phyloP scores from a whole-genome alignment of 2,329 filamentous ascomycete genomes.

The Curvularia spicifera region DNA sequence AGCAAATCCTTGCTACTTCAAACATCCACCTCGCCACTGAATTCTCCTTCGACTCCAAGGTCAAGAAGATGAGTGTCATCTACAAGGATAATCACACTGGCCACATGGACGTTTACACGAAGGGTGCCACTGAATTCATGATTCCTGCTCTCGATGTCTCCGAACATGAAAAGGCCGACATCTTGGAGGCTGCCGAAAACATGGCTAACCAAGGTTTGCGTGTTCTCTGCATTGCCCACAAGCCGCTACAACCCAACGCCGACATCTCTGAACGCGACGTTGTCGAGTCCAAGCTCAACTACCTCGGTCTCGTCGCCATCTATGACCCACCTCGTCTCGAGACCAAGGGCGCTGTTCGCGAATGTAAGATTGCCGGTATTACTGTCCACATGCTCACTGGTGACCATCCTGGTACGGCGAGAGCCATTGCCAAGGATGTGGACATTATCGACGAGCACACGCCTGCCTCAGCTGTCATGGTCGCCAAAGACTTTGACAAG shows the following conservation, averaged over 20 bases:
- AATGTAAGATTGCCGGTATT: slow-evolving; percentile 56
- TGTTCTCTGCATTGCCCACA: slow-evolving; percentile 49
- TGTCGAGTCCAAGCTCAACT: slow-evolving; percentile 72
- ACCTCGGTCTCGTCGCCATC: slow-evolving; percentile 83
- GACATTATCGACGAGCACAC: slow-evolving; percentile 49
- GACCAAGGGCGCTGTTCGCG: slow-evolving; percentile 64
- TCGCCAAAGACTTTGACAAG: slow-evolving; percentile 54
- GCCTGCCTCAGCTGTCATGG: slow-evolving; percentile 47
- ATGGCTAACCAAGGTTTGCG: slow-evolving; percentile 50
- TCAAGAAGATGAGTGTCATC: slow-evolving; percentile 51
- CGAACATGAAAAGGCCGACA: slow-evolving; percentile 34
- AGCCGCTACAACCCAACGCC: slow-evolving; percentile 34
- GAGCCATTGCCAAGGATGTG: slow-evolving; percentile 56
- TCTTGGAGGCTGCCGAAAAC: slow-evolving; percentile 27
- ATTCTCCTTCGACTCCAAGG: slow-evolving; percentile 50
- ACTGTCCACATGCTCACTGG: slow-evolving; percentile 59
- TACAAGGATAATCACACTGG: slow-evolving; percentile 42
- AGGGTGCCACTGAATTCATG: slow-evolving; percentile 50
- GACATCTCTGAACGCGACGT: slow-evolving; percentile 58
- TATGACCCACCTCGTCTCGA: slow-evolving; percentile 86
- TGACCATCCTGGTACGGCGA: slow-evolving; percentile 55
- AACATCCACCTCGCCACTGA: slow-evolving; percentile 45
- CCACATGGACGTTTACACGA: slow-evolving; percentile 47
- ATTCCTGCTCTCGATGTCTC: slow-evolving; percentile 41
- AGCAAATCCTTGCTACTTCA: slow-evolving; percentile 35